These are phyloP conservation scores for Acanthamoeba sp. DNA, from an alignment of 208 protist genomes.

Conservation along the genomic window DNA sequence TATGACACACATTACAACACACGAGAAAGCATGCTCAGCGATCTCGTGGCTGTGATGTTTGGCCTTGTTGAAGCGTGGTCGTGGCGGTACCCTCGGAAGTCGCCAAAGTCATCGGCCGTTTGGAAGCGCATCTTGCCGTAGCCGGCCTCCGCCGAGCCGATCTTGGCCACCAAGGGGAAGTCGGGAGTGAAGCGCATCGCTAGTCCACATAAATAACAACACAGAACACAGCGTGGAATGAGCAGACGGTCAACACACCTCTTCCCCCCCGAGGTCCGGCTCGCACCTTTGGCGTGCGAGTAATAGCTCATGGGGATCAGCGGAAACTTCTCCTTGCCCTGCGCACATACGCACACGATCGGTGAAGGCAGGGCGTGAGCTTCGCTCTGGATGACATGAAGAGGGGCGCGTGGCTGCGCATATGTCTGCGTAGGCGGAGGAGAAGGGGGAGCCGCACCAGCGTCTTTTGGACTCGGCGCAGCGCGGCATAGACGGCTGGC, in stretches of 20 bases:
- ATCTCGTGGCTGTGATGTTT: no score
- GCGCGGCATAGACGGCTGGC: slow-evolving; percentile 14
- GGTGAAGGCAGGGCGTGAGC: neutral
- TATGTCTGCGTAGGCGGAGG: no score
- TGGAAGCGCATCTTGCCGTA: slow-evolving; percentile 74
- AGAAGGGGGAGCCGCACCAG: no score
- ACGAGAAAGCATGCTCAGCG: neutral
- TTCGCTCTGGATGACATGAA: no score
- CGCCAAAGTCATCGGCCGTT: slow-evolving; percentile 58
- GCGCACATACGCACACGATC: neutral
- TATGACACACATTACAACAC: slow-evolving; percentile 22
- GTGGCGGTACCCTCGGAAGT: slow-evolving; percentile 60
- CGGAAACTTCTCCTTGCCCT: slow-evolving; percentile 36
- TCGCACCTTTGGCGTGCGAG: slow-evolving; percentile 16
- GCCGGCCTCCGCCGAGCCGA: slow-evolving; percentile 72
- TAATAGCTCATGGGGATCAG: slow-evolving; percentile 65
- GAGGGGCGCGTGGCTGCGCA: no score
- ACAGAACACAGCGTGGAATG: no score
- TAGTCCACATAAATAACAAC: neutral
- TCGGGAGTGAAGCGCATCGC: slow-evolving; percentile 63
- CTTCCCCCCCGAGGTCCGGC: no score
- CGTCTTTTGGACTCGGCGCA: slow-evolving; percentile 27
- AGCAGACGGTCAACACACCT: no score
- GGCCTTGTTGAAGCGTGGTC: no score
- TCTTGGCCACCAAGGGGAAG: slow-evolving; percentile 61